These are phyloP conservation scores for Conoideocrella luteorostrata DNA, from an alignment of 2,329 filamentous ascomycete species.

Conservation along the genomic window DNA sequence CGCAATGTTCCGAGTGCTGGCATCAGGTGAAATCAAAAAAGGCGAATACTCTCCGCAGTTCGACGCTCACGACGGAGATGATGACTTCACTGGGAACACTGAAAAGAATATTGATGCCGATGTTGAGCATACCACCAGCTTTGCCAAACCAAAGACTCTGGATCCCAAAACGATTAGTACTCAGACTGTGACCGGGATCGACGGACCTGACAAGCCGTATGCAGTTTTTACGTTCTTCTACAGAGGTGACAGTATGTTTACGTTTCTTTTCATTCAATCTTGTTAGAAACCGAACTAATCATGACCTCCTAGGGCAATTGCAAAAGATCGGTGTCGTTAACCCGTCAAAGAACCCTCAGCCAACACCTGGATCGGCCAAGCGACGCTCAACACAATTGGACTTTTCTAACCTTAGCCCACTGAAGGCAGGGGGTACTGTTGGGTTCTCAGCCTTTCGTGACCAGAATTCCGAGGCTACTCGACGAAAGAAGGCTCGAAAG, in stretches of 20 bases:
- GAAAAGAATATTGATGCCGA: slow-evolving; percentile 65
- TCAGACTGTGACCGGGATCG: slow-evolving; percentile 97
- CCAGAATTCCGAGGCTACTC: slow-evolving; percentile 46
- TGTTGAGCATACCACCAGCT: slow-evolving; percentile 94
- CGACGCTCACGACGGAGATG: slow-evolving; percentile 91
- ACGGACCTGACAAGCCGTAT: slow-evolving; percentile 92
- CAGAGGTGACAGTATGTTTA: slow-evolving; percentile 79
- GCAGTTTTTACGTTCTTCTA: slow-evolving; percentile 98
- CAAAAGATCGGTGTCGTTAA: slow-evolving; percentile 91
- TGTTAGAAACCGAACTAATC: slow-evolving; percentile 4
- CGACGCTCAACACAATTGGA: slow-evolving; percentile 77
- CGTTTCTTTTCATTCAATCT: background rate
- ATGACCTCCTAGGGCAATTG: slow-evolving; percentile 64
- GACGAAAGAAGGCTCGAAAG: slow-evolving; percentile 52
- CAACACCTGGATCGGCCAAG: slow-evolving; percentile 58
- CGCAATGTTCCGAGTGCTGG: slow-evolving; percentile 88
- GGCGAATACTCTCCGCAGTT: slow-evolving; percentile 98
- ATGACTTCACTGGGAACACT: slow-evolving; percentile 51
- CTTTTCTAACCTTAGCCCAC: slow-evolving; percentile 74
- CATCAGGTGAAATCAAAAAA: slow-evolving; percentile 94
- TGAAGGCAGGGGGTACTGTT: slow-evolving; percentile 81
- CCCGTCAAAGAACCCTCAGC: slow-evolving; percentile 57
- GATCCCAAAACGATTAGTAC: slow-evolving; percentile 98
- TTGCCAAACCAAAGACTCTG: slow-evolving; percentile 90
- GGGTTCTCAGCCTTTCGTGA: slow-evolving; percentile 88